Evolutionary conservation across 2,329 filamentous ascomycete species (phyloP).

Genomic region (Fusarium napiforme): DNA sequence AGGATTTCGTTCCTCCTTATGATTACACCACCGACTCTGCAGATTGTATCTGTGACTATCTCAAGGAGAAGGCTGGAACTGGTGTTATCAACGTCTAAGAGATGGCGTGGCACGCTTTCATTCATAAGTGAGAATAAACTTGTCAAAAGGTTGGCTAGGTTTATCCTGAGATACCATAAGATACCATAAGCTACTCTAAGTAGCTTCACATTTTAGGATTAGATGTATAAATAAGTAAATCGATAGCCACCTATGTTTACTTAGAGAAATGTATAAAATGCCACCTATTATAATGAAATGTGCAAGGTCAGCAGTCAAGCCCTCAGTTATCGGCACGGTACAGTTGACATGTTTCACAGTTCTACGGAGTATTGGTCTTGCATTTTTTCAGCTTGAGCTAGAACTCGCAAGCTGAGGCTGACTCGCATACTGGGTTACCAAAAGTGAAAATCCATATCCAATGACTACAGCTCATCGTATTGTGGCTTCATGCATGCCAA

Average conservation of each 20-base stretch:
- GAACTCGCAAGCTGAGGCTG: not conserved
- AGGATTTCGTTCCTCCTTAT: conserved; percentile 49
- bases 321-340: not conserved
- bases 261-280: accelerated
- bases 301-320: not conserved
- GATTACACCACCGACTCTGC: conserved; percentile 47
- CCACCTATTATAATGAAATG: not conserved
- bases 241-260: accelerated
- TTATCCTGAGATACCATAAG: not conserved
- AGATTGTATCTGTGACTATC: conserved; percentile 38
- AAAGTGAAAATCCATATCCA: not conserved
- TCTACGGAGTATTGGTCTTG: too few species aligned
- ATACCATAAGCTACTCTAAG: too few species aligned
- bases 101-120: accelerated
- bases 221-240: too few species aligned
- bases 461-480: accelerated
- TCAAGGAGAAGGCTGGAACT: conserved; percentile 42
- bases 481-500: not conserved
- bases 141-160: accelerated
- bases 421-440: not conserved
- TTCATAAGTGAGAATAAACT: accelerated
- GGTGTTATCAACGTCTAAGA: conserved; percentile 6
- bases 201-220: too few species aligned
- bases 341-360: accelerated
- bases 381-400: not conserved